Conservation (phyloP, 2,329 filamentous ascomycete species). For the Aspergillus proliferans region DNA sequence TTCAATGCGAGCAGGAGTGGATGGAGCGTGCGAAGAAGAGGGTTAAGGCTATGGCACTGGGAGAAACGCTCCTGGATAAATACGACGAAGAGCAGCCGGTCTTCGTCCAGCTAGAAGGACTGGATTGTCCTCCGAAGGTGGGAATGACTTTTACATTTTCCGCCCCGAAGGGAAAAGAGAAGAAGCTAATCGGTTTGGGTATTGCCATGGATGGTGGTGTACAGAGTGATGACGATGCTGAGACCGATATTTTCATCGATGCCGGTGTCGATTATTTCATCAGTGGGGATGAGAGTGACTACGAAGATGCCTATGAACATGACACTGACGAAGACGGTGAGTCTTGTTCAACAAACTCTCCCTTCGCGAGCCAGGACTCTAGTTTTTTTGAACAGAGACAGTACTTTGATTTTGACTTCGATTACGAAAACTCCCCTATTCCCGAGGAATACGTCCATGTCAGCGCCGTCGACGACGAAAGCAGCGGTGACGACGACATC, state of each 20-base stretch:
- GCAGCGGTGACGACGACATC: not conserved
- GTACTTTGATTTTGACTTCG: too few relatives aligned
- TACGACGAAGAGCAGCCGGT: too few relatives aligned
- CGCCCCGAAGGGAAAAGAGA: not conserved
- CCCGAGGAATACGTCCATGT: not conserved
- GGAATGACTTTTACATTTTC: not conserved
- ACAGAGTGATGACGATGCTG: too few relatives aligned
- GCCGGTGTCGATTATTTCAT: not conserved
- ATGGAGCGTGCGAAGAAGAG: not conserved
- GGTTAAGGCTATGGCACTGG: not conserved
- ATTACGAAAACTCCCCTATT: too few relatives aligned
- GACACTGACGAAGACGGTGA: not conserved
- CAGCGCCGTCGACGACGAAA: not conserved
- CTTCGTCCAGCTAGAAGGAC: too few relatives aligned
- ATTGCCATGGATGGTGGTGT: not conserved
- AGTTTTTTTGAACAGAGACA: too few relatives aligned
- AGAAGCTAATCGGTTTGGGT: not conserved
- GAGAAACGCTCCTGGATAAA: not conserved
- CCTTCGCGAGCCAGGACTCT: not conserved
- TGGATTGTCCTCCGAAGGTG: too few relatives aligned
- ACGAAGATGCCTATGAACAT: not conserved
- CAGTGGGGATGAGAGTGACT: not conserved
- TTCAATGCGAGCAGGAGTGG: constrained; percentile 11
- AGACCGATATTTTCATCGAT: too few relatives aligned
- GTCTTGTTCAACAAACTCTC: not conserved